phyloP scores from a whole-genome alignment of 371 early-diverging fungal species.

The Syncephalastrum sp. region DNA sequence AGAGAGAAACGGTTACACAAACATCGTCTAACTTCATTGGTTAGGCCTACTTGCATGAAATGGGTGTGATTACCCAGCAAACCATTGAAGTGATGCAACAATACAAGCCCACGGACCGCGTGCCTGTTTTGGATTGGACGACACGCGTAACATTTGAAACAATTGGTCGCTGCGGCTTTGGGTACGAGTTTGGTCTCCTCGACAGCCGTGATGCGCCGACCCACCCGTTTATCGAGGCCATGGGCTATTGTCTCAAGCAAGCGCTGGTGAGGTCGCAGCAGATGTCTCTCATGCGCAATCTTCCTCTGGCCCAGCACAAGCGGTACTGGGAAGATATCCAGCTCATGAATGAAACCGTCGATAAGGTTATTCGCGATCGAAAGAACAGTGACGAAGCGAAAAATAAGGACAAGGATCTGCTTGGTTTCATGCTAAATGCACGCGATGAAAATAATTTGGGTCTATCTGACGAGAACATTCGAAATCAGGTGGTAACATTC shows the following conservation, averaged over 20 bases:
- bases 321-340: conserved; percentile 28
- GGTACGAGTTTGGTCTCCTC: conserved; percentile 54
- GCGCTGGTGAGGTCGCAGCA: conserved; percentile 26
- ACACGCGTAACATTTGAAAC: conserved; percentile 56
- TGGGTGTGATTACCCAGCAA: conserved; percentile 40
- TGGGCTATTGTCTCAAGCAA: conserved; percentile 39
- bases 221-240: conserved; percentile 53
- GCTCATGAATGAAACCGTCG: conserved; percentile 43
- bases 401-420: conserved; percentile 44
- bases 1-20: not conserved
- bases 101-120: conserved; percentile 33
- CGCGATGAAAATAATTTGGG: conserved; percentile 37
- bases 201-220: conserved; percentile 32
- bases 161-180: conserved; percentile 58
- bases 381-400: conserved; percentile 34
- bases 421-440: conserved; percentile 60
- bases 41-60: conserved; percentile 41
- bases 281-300: conserved; percentile 39
- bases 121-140: conserved; percentile 53
- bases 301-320: conserved; percentile 46
- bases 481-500: conserved; percentile 63
- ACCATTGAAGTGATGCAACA: conserved; percentile 36
- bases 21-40: not conserved
- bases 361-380: conserved; percentile 36
- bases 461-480: conserved; percentile 51